Conservation (phyloP, 345 rosid species). For the Physaria fendleri region DNA sequence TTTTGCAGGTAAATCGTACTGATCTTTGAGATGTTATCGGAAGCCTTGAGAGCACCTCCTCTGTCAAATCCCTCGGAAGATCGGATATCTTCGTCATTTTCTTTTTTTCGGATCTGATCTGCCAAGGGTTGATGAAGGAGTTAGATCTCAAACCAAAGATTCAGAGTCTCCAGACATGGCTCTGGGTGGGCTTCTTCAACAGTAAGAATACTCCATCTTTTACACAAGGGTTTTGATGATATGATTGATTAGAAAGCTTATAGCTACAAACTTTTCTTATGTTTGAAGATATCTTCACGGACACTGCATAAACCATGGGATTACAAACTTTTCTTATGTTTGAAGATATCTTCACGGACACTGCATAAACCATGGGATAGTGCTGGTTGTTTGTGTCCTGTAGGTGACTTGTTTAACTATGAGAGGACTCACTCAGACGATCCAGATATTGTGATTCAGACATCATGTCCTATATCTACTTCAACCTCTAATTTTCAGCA, state of each 20-base stretch:
- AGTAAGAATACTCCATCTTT: constrained; percentile 38
- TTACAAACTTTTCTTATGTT: constrained; percentile 17
- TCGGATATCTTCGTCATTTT: too few species aligned
- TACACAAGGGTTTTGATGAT: not conserved
- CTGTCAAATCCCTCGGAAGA: too few species aligned
- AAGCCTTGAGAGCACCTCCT: too few species aligned
- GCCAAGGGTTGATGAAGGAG: constrained; percentile 51
- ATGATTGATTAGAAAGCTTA: not conserved
- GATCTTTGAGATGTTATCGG: too few species aligned
- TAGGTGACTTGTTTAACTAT: constrained; percentile 89
- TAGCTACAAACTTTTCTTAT: not conserved
- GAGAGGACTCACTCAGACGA: constrained; percentile 39
- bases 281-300: constrained; percentile 67
- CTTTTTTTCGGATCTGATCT: too few species aligned
- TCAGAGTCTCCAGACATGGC: constrained; percentile 59
- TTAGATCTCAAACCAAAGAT: constrained; percentile 56
- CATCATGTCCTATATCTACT: constrained; percentile 14
- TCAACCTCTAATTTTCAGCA: constrained; percentile 21
- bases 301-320: constrained; percentile 89
- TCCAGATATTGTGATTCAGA: not conserved
- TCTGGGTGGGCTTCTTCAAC: constrained; percentile 94
- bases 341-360: constrained; percentile 77
- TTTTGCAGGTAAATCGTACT: too few species aligned
- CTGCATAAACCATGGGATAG: constrained; percentile 84
- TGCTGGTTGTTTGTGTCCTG: constrained; percentile 91